Base-by-base conservation (phyloP, 2,329 filamentous ascomycete species). In the Leptographium procerum region DNA sequence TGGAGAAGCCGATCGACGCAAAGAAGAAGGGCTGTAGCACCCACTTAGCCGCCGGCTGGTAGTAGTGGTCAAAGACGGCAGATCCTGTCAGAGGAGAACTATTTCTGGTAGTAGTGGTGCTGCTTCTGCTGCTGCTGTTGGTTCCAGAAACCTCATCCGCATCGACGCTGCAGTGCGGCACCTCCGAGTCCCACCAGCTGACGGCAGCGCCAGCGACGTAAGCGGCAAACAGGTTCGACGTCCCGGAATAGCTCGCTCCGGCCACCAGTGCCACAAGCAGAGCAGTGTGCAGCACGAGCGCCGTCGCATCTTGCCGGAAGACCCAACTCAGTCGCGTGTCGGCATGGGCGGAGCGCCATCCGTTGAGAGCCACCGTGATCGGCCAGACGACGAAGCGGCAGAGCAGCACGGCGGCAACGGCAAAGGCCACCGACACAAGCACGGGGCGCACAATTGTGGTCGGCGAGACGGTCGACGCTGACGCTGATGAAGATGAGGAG, bases 11-110 rank as follows among this genome's bases (percentile, higher is more conserved):
- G 40, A 92, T 86, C 0, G 79, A 82, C 1, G 79, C 87, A 65
- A 91, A 91, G 70, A 91, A 91, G 59, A 89, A 78, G 0, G 88
- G 87, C 55, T 82, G 82, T 0, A 91, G 68, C 0, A 91, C 73
- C 10, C 73, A 73, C 2, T 79, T 63, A 0, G 77, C 67, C 0
- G 69, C 65, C 2, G 69, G 64, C 1, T 62, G 62, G 59, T 75
- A 77, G 64, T 75, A 79, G 4, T 66, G 61, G 8, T 73, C 67
- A 58, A 74, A 78, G 0, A 72, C 64, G 5, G 64, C 63, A 3
- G 58, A 31, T 2, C 45, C 47, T 9, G 29, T 56, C 19, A n/a
- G 6, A 7, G 19, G 40, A n/a, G 16, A 1, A n/a, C 19, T n/a
- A 1, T 22, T 1, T n/a, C 1, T n/a, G 40, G 16, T 43, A n/a